Base-by-base conservation (phyloP, 1,284 basidiomycete genomes). In the Tilletia horrida region DNA sequence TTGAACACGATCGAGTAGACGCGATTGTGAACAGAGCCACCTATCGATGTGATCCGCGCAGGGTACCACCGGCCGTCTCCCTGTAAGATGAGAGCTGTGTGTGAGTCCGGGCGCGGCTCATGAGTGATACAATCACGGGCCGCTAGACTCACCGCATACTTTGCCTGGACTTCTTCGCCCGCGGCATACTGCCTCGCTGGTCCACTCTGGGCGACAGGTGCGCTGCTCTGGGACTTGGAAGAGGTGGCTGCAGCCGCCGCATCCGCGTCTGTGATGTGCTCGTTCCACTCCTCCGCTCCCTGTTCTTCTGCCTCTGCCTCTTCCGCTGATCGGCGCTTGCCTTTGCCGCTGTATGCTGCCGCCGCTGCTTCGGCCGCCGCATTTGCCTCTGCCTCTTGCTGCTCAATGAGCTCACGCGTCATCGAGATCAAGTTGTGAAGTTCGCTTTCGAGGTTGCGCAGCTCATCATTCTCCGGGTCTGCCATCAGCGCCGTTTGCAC, bases 1-100 rank as follows among this genome's bases (percentile, higher is more conserved):
- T 92, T 92, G 86, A 96, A 98, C 47, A 95, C 88, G 79, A 98
- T 90, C 76, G 90, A 93, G 85, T 91, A 97, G 72, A 92, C 88
- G 11, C 90, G 88, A 74, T 91, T 90, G 63, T 92, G 90, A 69
- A 87, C 85, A 18, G 92, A 90, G 50, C 95, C 95, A 63, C 90
- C 89, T 48, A 97, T 87, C 44, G 89, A 90, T 0, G 71, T 70
- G 35, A 80, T 70, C 11, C 70, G 64, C 6, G 79, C 78, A 1
- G 75, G 70, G 57, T 78, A 81, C 63, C 68, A 77, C 14, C 67
- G 57, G 3, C 71, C 70, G 68, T 80, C 79, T 3, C 68, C 71
- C 62, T 71, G 64, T 47, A 8, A 13, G 18, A 47, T 25, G 57
- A 62, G 11, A 43, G 27, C 16, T 29, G n/a, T 16, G 11, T 23